Conservation (phyloP, 1,284 basidiomycete genomes). For the Ustilago vetiveriae region DNA sequence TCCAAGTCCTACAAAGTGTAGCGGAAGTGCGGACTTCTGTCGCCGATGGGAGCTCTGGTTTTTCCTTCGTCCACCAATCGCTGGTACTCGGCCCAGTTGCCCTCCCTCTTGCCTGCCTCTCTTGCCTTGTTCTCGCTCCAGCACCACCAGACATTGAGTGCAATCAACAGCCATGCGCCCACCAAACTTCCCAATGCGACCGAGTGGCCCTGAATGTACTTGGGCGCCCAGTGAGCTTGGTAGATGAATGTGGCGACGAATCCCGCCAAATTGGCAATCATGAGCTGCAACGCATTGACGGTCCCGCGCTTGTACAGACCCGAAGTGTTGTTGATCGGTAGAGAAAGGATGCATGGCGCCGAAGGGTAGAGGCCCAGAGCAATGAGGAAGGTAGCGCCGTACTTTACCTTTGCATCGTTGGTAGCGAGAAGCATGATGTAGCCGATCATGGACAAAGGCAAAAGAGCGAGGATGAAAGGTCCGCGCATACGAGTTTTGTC, state of each 20-base stretch:
- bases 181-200: conserved; percentile 62
- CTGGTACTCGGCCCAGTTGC: conserved; percentile 44
- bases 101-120: conserved; percentile 43
- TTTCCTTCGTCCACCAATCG: conserved; percentile 41
- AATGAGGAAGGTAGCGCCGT: conserved; percentile 65
- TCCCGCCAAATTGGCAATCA: conserved; percentile 66
- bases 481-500: conserved; percentile 65
- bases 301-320: conserved; percentile 64
- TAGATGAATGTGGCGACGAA: conserved; percentile 67
- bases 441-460: conserved; percentile 64
- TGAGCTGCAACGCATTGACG: conserved; percentile 65
- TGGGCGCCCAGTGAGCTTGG: conserved; percentile 50
- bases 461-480: conserved; percentile 63
- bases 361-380: conserved; percentile 60
- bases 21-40: conserved; percentile 44
- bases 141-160: conserved; percentile 51
- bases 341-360: conserved; percentile 58
- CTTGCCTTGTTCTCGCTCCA: conserved; percentile 51
- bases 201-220: conserved; percentile 61
- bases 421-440: conserved; percentile 61
- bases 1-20: conserved; percentile 29
- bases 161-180: conserved; percentile 60
- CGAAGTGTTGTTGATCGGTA: conserved; percentile 60
- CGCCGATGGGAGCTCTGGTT: conserved; percentile 56
- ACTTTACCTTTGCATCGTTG: conserved; percentile 41